Conservation (phyloP, 805 yeast genomes). For the Komagataella kurtzmanii region DNA sequence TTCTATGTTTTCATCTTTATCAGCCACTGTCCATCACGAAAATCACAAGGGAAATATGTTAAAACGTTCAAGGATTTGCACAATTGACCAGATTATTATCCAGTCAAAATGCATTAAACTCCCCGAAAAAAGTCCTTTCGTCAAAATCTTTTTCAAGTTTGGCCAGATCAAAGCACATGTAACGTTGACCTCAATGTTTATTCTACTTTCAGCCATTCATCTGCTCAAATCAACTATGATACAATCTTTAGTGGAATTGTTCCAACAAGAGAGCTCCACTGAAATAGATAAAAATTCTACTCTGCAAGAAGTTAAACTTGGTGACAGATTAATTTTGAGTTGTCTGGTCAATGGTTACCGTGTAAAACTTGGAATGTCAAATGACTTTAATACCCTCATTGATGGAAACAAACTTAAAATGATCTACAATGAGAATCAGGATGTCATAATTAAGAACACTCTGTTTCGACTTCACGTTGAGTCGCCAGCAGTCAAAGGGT, state of each 20-base stretch:
- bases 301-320: not conserved
- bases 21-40: not conserved
- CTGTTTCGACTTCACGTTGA: constrained; percentile 33
- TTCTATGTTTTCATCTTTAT: not conserved
- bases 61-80: not conserved
- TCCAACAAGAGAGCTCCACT: not conserved
- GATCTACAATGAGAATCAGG: not conserved
- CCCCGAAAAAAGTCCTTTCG: not conserved
- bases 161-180: not conserved
- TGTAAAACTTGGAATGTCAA: constrained; percentile 22
- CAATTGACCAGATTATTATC: not conserved
- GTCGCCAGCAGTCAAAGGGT: constrained; percentile 31
- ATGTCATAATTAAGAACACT: constrained; percentile 8
- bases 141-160: no score
- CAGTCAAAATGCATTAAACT: not conserved
- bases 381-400: constrained; percentile 23
- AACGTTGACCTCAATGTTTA: not conserved
- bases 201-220: not conserved
- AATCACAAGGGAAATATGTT: not conserved
- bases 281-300: not conserved
- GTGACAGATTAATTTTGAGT: not conserved
- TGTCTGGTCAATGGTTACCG: not conserved
- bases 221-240: not conserved
- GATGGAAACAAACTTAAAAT: not conserved
- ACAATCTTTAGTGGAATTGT: not conserved